These are phyloP conservation scores for Wickerhamomyces bisporus DNA, from an alignment of 805 yeast species.

Conservation along the genomic window DNA sequence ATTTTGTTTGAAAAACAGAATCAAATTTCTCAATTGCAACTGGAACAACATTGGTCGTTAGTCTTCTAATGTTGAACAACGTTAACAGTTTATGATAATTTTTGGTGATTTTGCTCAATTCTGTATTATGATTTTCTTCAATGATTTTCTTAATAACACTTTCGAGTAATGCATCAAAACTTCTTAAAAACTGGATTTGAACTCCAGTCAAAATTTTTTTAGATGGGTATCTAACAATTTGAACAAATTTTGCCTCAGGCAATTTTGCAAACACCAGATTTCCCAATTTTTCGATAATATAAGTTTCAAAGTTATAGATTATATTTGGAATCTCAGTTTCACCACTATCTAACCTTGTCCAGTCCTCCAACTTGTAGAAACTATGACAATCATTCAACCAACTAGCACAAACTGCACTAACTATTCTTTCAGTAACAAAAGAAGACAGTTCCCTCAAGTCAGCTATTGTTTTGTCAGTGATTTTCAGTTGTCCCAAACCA, in stretches of 20 bases:
- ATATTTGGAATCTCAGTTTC: slow-evolving; percentile 34
- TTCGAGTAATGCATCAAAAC: slow-evolving; percentile 42
- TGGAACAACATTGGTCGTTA: slow-evolving; percentile 44
- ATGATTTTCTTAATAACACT: slow-evolving; percentile 37
- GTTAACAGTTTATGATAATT: slow-evolving; percentile 45
- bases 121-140: slow-evolving; percentile 28
- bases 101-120: slow-evolving; percentile 23
- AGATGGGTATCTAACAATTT: slow-evolving; percentile 32
- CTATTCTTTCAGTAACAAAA: slow-evolving; percentile 36
- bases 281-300: slow-evolving; percentile 28
- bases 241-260: slow-evolving; percentile 30
- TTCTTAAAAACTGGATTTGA: slow-evolving; percentile 35
- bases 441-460: slow-evolving; percentile 31
- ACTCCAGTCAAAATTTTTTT: slow-evolving; percentile 32
- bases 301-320: slow-evolving; percentile 28
- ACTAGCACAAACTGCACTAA: slow-evolving; percentile 42
- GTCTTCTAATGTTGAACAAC: slow-evolving; percentile 46
- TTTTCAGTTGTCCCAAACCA: slow-evolving; percentile 38
- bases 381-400: slow-evolving; percentile 47
- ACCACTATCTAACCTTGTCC: slow-evolving; percentile 31
- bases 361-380: slow-evolving; percentile 35
- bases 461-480: slow-evolving; percentile 34
- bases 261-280: slow-evolving; percentile 29
- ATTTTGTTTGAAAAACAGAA: slow-evolving; percentile 39
- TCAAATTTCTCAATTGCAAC: slow-evolving; percentile 45